phyloP scores from a whole-genome alignment of 305 asterid species.

The Withania somnifera region DNA sequence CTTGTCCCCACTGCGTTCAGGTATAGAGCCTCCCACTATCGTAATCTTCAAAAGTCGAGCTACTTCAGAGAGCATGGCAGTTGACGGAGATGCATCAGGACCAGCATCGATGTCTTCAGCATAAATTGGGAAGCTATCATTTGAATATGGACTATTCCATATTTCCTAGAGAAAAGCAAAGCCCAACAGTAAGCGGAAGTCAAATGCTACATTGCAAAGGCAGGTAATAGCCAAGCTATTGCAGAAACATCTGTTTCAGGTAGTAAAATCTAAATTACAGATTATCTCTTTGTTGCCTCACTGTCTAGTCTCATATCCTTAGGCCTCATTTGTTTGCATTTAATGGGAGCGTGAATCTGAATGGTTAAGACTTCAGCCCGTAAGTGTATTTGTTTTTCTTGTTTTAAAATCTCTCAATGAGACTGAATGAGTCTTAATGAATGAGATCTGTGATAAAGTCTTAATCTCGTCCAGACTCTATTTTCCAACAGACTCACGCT shows the following conservation, averaged over 20 bases:
- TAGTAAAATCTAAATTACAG: neutral
- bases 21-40: conserved; percentile 91
- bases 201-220: neutral
- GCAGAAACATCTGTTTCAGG: neutral
- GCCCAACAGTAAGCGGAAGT: neutral
- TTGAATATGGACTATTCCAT: conserved; percentile 94
- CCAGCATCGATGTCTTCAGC: conserved; percentile 98
- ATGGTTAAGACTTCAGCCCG: no score
- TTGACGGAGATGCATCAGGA: conserved; percentile 73
- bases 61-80: conserved; percentile 85
- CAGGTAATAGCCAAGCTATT: neutral
- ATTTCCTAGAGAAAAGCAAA: conserved; percentile 52
- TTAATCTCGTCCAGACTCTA: no score
- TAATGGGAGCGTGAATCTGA: no score
- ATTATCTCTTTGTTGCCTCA: neutral
- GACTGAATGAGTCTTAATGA: no score
- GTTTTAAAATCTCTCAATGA: no score
- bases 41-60: conserved; percentile 65
- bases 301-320: neutral
- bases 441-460: no score
- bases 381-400: no score
- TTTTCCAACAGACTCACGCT: no score
- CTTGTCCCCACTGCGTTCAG: conserved; percentile 82
- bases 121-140: conserved; percentile 83
- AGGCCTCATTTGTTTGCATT: no score